A percentile compares a stretch with the other conserved stretches of the same genome.
Conservation (phyloP, 2,329 filamentous ascomycete species). For the Talaromyces sp. region DNA sequence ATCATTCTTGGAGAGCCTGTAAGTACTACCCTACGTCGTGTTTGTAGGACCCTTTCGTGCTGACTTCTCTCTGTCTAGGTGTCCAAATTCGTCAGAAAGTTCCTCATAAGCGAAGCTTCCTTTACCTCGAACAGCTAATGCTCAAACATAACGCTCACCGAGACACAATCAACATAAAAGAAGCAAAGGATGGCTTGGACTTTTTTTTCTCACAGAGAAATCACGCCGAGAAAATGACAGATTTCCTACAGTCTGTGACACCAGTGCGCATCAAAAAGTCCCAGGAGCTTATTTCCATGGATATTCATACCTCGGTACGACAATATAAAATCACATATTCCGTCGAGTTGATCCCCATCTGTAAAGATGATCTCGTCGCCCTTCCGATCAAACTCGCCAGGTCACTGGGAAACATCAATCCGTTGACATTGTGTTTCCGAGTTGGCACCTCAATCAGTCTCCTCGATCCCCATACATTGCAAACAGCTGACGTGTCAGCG, state of each 20-base stretch:
- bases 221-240: conserved; percentile 86
- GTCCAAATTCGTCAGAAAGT: conserved; percentile 98
- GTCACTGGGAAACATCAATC: conserved; percentile 80
- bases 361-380: conserved; percentile 95
- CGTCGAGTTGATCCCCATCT: conserved; percentile 85
- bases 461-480: conserved; percentile 84
- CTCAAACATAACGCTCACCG: conserved; percentile 88
- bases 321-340: conserved; percentile 95
- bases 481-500: conserved; percentile 79
- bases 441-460: conserved; percentile 88
- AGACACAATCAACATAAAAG: conserved; percentile 97
- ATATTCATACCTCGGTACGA: conserved; percentile 84
- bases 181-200: conserved; percentile 91
- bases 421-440: conserved; percentile 78
- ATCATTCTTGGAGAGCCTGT: conserved; percentile 84
- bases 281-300: conserved; percentile 90
- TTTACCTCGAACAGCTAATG: conserved; percentile 88
- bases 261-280: conserved; percentile 77
- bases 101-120: conserved; percentile 82
- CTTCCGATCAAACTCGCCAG: conserved; percentile 86
- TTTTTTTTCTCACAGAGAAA: conserved; percentile 91
- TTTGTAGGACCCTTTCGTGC: not conserved
- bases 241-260: conserved; percentile 79
- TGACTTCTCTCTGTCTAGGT: conserved; percentile 25
- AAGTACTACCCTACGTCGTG: not conserved